A percentile compares a stretch with the other conserved stretches of the same genome.
Conservation (phyloP, 495 filamentous ascomycete genomes). For the Podospora didyma region DNA sequence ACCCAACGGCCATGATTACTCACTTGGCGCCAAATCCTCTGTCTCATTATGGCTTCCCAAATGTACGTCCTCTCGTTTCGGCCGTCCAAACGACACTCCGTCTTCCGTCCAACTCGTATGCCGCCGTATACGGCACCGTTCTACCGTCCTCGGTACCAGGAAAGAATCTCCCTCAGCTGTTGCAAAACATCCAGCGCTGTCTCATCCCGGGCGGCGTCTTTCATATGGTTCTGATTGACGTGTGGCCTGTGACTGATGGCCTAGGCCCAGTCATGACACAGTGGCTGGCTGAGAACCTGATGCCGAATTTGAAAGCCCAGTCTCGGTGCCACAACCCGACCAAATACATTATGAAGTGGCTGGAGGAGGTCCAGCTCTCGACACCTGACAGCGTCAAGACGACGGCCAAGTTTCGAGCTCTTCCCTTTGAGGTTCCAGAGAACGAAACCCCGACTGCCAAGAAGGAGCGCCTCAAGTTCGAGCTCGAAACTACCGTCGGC, state of each 20-base stretch:
- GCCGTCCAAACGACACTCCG: constrained; percentile 29
- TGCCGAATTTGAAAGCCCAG: constrained; percentile 39
- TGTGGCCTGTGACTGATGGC: constrained; percentile 35
- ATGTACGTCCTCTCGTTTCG: constrained; percentile 31
- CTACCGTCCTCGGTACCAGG: constrained; percentile 36
- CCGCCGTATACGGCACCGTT: constrained; percentile 28
- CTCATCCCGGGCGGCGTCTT: constrained; percentile 33
- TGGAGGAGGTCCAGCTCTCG: constrained; percentile 36
- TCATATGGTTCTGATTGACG: constrained; percentile 46
- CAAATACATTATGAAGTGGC: constrained; percentile 39
- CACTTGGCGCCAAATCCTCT: constrained; percentile 35
- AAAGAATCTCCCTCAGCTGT: constrained; percentile 32
- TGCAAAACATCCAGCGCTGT: constrained; percentile 36
- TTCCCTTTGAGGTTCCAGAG: constrained; percentile 13
- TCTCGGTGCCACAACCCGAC: constrained; percentile 43
- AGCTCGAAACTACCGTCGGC: constrained; percentile 35
- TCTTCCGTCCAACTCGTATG: constrained; percentile 31
- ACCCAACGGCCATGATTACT: constrained; percentile 24
- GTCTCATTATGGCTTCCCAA: constrained; percentile 32
- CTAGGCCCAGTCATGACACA: constrained; percentile 41
- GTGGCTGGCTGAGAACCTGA: constrained; percentile 46
- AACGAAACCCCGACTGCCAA: neutral
- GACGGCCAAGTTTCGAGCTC: constrained; percentile 32
- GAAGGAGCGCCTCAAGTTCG: constrained; percentile 8
- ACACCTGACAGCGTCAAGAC: constrained; percentile 29